Evolutionary conservation across 2,329 filamentous ascomycete genomes (phyloP).

Genomic region (Scedosporium apiospermum): DNA sequence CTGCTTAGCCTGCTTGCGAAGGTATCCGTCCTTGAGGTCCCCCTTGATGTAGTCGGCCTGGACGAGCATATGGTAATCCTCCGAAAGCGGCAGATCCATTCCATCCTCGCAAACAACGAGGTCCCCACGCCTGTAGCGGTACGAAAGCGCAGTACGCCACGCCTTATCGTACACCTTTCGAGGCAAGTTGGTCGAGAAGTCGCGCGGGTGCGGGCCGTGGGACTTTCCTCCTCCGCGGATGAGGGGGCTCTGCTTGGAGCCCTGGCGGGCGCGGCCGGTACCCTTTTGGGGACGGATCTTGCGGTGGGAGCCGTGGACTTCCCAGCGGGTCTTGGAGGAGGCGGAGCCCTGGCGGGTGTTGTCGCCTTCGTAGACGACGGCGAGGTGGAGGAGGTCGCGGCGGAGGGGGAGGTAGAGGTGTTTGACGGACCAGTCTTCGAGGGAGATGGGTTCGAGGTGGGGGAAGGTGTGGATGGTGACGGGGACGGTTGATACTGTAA

Average conservation of each 20-base stretch:
- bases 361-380: conserved; percentile 88
- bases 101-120: conserved; percentile 75
- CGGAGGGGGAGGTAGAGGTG: conserved; percentile 83
- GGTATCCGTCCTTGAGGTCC: conserved; percentile 44
- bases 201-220: conserved; percentile 83
- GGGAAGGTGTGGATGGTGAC: conserved; percentile 89
- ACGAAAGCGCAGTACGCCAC: conserved; percentile 88
- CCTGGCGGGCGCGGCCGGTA: conserved; percentile 66
- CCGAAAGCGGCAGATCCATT: conserved; percentile 54
- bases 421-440: conserved; percentile 68
- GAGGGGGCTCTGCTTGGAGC: conserved; percentile 73
- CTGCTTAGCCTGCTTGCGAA: conserved; percentile 52
- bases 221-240: conserved; percentile 76
- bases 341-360: conserved; percentile 80
- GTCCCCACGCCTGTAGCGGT: conserved; percentile 81
- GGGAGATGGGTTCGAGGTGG: conserved; percentile 69
- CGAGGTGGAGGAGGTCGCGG: conserved; percentile 84
- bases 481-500: conserved; percentile 44
- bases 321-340: conserved; percentile 67
- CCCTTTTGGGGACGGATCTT: conserved; percentile 89
- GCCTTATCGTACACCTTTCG: conserved; percentile 91
- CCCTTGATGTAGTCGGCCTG: conserved; percentile 31
- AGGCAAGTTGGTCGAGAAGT: conserved; percentile 77
- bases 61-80: conserved; percentile 35
- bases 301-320: conserved; percentile 72